Evolutionary conservation across 768 basidiomycete genomes (phyloP).

Genomic region (Pisolithus tinctorius): DNA sequence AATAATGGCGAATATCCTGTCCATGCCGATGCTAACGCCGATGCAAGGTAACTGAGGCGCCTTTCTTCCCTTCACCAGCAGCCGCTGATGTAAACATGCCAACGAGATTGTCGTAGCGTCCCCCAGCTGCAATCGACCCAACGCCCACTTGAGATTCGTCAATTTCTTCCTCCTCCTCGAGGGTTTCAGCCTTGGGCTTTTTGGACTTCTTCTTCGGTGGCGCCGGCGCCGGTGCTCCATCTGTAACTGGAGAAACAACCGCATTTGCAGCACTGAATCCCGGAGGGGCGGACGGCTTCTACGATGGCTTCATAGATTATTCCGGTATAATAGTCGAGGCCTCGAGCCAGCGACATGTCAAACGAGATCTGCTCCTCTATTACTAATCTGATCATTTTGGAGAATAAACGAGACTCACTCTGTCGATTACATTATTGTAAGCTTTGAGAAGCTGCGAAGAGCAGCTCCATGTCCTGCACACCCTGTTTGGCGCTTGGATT

Average conservation of each 20-base stretch:
- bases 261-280: conserved; percentile 56
- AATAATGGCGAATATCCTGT: conserved; percentile 86
- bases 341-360: conserved; percentile 94
- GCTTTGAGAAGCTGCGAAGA: conserved; percentile 80
- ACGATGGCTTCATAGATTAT: conserved; percentile 97
- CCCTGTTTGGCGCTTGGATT: conserved; percentile 78
- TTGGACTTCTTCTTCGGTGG: conserved; percentile 34
- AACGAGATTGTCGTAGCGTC: conserved; percentile 93
- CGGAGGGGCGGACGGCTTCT: conserved; percentile 90
- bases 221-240: conserved; percentile 21
- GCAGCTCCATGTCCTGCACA: conserved; percentile 74
- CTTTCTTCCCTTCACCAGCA: conserved; percentile 66
- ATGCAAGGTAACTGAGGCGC: conserved; percentile 74
- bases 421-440: conserved; percentile 69
- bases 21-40: conserved; percentile 88
- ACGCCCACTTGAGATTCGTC: conserved; percentile 94
- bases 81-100: conserved; percentile 85
- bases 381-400: neutral
- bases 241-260: conserved; percentile 30
- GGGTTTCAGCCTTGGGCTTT: conserved; percentile 37
- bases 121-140: conserved; percentile 98
- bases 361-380: conserved; percentile 67
- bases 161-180: conserved; percentile 69
- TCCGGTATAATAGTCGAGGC: conserved; percentile 97
- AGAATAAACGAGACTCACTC: conserved; percentile 37